Conservation (phyloP, 768 basidiomycete genomes). For the Steccherinum ochraceum region DNA sequence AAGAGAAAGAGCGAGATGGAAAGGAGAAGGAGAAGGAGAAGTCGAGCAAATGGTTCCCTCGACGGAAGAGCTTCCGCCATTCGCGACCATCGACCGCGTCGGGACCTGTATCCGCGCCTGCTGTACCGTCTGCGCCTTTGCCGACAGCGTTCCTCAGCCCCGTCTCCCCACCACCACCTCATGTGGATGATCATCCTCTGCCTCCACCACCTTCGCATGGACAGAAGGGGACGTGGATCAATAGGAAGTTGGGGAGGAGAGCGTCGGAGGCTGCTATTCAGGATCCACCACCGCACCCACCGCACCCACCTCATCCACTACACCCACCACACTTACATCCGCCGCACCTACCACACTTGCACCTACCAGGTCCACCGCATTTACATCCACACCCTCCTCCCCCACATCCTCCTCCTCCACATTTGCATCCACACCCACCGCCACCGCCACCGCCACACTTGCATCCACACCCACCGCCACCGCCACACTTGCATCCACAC, state of each 20-base stretch:
- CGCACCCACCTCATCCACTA: too few relatives aligned
- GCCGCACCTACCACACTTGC: neutral
- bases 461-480: too few relatives aligned
- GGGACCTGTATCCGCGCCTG: neutral
- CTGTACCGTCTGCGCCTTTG: conserved; percentile 9
- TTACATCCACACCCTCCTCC: too few relatives aligned
- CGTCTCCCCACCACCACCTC: too few relatives aligned
- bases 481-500: too few relatives aligned
- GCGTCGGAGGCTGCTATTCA: neutral
- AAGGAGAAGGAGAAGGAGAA: conserved; percentile 27
- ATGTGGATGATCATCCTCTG: too few relatives aligned
- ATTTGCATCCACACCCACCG: too few relatives aligned
- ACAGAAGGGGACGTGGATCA: neutral
- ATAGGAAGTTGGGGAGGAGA: neutral
- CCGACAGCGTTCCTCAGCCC: conserved; percentile 29
- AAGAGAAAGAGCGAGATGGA: conserved; percentile 20
- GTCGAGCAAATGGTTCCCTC: conserved; percentile 41
- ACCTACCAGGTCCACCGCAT: too few relatives aligned
- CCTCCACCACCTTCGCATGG: too few relatives aligned
- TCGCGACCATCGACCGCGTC: neutral
- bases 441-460: too few relatives aligned
- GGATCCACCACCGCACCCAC: neutral
- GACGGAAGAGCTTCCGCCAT: conserved; percentile 40
- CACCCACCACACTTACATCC: too few relatives aligned
- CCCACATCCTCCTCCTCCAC: neutral